Base-by-base conservation (phyloP, 2,329 filamentous ascomycete genomes). In the Aureobasidium leucospermi region DNA sequence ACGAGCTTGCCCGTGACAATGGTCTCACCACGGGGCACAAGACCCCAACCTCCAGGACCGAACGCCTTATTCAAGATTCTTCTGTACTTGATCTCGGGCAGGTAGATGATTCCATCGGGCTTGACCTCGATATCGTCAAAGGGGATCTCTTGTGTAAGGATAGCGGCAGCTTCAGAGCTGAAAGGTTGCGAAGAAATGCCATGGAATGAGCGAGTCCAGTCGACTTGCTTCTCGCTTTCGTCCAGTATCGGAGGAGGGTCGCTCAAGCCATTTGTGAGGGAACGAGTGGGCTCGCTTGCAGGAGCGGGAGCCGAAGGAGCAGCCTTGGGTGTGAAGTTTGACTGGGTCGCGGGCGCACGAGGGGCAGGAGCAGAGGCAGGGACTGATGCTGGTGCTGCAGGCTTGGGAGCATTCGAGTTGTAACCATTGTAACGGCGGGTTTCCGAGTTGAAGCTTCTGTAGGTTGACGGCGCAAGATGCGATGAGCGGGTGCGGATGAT, bases 71-170 rank as follows among this genome's bases (percentile, higher is more conserved):
- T 96, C 67, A 99, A 75, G 64, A 96, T 93, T 63, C 93, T 80
- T 46, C 94, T 80, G 76, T 99, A 99, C 77, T 97, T 96, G 79
- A 99, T 97, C 80, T 99, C 94, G 11, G 94, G 94, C 61, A 99
- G 79, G 73, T 97, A 99, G 61, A 97, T 79, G 66, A 99, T 93
- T 36, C 94, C 94, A 76, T 99, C 94, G 34, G 94, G 93, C 78
- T 99, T 99, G 71, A 99, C 88, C 78, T 99, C 94, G 59, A 99
- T 86, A 74, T 97, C 93, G 49, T 86, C 81, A 0, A 82, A 76
- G 58, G 84, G 76, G 11, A 96, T 72, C 1, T 86, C 85, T 60
- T 82, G 78, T 63, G 88, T 81, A 48, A 96, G 80, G 19, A 89
- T 80, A 15, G 84, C 80, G 9, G 83, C 81, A 57, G 87, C 82